A percentile compares a stretch with the other conserved stretches of the same genome.
phyloP scores from a whole-genome alignment of 164 flowering plant genomes.

The Annona cherimola region DNA sequence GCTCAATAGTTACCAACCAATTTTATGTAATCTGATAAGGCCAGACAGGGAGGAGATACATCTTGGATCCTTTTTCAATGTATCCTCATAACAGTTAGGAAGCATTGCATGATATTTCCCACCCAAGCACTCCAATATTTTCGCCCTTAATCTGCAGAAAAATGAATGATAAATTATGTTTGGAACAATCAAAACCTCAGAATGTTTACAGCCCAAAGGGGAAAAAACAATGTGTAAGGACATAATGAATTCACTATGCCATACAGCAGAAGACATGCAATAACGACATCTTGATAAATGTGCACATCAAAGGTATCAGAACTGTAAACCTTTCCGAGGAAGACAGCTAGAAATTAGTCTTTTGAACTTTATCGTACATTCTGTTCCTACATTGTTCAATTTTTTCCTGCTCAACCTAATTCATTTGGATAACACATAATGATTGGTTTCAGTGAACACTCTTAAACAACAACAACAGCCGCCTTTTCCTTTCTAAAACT shows the following conservation, averaged over 20 bases:
- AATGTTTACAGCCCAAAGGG: not conserved
- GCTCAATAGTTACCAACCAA: slow-evolving; percentile 31
- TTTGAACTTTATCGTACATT: too few species aligned
- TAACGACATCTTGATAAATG: not conserved
- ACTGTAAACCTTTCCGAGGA: too few species aligned
- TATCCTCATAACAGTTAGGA: slow-evolving; percentile 46
- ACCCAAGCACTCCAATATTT: slow-evolving; percentile 45
- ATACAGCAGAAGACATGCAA: not conserved
- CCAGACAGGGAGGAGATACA: slow-evolving; percentile 44
- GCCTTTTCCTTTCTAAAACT: too few species aligned
- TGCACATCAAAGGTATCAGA: too few species aligned
- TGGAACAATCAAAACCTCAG: not conserved
- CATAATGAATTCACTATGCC: not conserved
- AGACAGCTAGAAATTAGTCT: too few species aligned
- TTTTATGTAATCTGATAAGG: slow-evolving; percentile 50
- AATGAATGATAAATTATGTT: not conserved
- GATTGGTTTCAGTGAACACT: too few species aligned
- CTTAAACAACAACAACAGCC: too few species aligned
- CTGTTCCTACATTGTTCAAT: too few species aligned
- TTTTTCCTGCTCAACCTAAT: too few species aligned
- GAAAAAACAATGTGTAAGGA: not conserved
- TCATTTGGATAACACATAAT: too few species aligned
- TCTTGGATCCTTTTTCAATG: slow-evolving; percentile 65
- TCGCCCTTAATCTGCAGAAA: slow-evolving; percentile 54
- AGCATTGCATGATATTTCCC: slow-evolving; percentile 26